These are phyloP conservation scores for Xylaria castorea DNA, from an alignment of 495 filamentous ascomycete genomes.

Conservation along the genomic window DNA sequence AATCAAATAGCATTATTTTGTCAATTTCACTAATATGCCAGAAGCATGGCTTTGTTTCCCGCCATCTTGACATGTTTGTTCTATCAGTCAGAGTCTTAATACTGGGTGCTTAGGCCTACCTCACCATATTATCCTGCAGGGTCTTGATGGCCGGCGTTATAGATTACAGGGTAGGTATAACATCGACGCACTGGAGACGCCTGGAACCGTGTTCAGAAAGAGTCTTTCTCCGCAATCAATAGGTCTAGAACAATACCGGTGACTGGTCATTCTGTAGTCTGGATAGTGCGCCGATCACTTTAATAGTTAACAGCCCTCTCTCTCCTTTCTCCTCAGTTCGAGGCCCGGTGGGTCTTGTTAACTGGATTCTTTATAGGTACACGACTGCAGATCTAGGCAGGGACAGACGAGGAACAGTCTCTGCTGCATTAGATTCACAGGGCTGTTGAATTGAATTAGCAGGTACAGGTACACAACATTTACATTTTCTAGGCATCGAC, in stretches of 20 bases:
- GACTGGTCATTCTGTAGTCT: background rate
- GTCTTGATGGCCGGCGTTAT: background rate
- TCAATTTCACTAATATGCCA: background rate
- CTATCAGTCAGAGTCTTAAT: background rate
- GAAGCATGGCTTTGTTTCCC: background rate
- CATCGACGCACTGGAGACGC: background rate
- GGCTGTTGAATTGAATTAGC: background rate
- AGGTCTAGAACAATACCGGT: conserved; percentile 8
- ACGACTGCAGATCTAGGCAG: background rate
- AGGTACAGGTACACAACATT: background rate
- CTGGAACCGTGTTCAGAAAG: background rate
- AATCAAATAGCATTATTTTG: background rate
- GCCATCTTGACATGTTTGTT: background rate
- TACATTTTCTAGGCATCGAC: background rate
- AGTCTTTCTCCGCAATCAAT: conserved; percentile 11
- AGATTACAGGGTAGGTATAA: background rate
- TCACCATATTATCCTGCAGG: background rate
- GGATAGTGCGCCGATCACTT: background rate
- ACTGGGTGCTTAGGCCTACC: background rate
- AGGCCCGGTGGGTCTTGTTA: background rate
- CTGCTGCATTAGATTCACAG: background rate
- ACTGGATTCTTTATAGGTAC: background rate
- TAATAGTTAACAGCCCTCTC: background rate
- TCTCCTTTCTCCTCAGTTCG: background rate
- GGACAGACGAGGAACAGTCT: background rate